Conservation (phyloP, 1,284 basidiomycete species). For the Heterobasidion parviporum region DNA sequence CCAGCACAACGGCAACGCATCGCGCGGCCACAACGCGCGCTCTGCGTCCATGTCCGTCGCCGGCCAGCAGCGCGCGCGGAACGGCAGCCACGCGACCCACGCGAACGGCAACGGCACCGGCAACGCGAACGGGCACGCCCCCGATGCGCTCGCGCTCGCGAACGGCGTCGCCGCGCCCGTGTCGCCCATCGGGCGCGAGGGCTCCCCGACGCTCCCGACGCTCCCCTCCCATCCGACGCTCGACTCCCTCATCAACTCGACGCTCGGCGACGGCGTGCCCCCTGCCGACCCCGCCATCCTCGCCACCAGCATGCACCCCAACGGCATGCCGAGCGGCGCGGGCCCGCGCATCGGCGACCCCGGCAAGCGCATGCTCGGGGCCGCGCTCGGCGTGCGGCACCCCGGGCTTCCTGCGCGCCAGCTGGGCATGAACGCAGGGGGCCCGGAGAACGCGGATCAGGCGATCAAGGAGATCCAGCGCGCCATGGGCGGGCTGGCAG, state of each 20-base stretch:
- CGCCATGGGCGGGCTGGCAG: constrained; percentile 65
- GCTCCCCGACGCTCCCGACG: constrained; percentile 73
- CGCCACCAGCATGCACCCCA: constrained; percentile 34
- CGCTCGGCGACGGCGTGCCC: constrained; percentile 44
- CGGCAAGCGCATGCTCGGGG: constrained; percentile 77
- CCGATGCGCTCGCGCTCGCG: constrained; percentile 13
- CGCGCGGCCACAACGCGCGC: constrained; percentile 62
- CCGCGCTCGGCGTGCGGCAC: constrained; percentile 72
- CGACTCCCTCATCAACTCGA: constrained; percentile 72
- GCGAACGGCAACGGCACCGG: constrained; percentile 26
- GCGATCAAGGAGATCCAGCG: constrained; percentile 68
- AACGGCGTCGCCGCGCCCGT: constrained; percentile 3
- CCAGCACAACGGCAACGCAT: constrained; percentile 34
- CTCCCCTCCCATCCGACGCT: constrained; percentile 75
- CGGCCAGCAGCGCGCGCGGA: constrained; percentile 34
- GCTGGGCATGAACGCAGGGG: constrained; percentile 33
- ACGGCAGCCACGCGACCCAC: constrained; percentile 28
- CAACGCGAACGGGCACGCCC: background rate
- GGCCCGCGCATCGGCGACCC: constrained; percentile 69
- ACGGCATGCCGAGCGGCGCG: constrained; percentile 14
- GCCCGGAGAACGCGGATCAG: constrained; percentile 38
- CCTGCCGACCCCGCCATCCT: constrained; percentile 62
- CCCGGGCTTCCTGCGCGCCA: constrained; percentile 57
- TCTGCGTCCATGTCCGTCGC: constrained; percentile 63
- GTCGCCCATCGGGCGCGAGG: constrained; percentile 42